Evolutionary conservation across 2,329 filamentous ascomycete species (phyloP).

Genomic region (Cryoendolithus antarcticus): DNA sequence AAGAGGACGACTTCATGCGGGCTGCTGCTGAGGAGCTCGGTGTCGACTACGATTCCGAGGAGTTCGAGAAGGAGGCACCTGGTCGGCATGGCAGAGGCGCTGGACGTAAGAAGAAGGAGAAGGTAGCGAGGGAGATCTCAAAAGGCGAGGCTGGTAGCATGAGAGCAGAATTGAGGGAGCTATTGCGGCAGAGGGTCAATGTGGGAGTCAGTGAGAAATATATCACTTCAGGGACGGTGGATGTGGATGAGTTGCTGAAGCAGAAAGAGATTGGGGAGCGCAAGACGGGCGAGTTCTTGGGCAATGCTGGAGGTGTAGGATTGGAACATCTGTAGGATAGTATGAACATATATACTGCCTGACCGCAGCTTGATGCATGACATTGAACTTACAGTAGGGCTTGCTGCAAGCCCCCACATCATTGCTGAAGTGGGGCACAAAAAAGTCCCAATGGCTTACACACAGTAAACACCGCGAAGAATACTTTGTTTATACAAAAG

Average conservation of each 20-base stretch:
- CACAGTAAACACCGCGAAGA: too few species aligned
- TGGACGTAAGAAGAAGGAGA: constrained; percentile 62
- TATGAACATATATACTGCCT: neutral
- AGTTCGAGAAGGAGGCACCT: constrained; percentile 53
- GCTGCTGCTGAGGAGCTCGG: constrained; percentile 83
- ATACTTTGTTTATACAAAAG: too few species aligned
- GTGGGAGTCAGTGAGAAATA: constrained; percentile 80
- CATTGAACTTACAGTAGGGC: too few species aligned
- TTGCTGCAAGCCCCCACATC: too few species aligned
- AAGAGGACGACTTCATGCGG: constrained; percentile 74
- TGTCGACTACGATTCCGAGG: constrained; percentile 84
- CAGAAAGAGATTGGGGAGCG: constrained; percentile 33
- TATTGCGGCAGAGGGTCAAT: constrained; percentile 66
- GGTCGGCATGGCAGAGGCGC: constrained; percentile 53
- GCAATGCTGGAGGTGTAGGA: constrained; percentile 36
- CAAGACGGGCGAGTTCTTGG: constrained; percentile 55
- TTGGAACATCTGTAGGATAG: constrained; percentile 15
- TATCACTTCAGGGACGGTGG: constrained; percentile 70
- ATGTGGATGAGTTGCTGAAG: constrained; percentile 57
- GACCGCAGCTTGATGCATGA: too few species aligned
- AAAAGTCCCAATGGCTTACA: too few species aligned
- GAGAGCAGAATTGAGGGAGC: constrained; percentile 57
- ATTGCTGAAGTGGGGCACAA: too few species aligned
- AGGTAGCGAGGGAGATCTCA: constrained; percentile 51
- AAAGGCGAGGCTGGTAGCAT: constrained; percentile 63